These are phyloP conservation scores for Zoysia japonica DNA, from an alignment of 176 grass and related monocot genomes.

Conservation along the genomic window DNA sequence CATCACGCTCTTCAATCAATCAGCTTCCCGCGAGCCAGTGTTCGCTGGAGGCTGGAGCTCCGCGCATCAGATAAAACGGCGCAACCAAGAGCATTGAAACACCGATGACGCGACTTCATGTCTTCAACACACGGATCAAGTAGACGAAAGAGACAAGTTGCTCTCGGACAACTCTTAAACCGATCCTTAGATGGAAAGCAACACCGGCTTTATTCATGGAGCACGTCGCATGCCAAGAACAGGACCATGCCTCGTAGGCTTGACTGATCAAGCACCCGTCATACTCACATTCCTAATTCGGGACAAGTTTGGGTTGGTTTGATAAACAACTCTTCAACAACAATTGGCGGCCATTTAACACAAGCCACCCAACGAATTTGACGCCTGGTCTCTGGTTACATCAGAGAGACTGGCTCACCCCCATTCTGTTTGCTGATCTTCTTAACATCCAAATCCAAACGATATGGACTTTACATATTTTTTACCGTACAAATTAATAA, in stretches of 20 bases:
- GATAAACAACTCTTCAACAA: constrained; percentile 20
- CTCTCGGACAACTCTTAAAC: constrained; percentile 20
- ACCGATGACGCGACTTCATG: not conserved
- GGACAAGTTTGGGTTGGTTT: constrained; percentile 14
- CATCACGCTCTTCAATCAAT: not conserved
- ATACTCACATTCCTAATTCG: not conserved
- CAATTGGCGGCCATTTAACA: constrained; percentile 46
- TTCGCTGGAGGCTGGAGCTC: not conserved
- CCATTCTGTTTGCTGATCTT: not conserved
- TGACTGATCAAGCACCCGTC: not conserved
- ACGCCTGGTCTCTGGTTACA: constrained; percentile 14
- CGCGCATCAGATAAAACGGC: constrained; percentile 37
- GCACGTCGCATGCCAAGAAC: not conserved
- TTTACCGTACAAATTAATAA: not conserved
- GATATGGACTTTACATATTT: constrained; percentile 28
- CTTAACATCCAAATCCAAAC: constrained; percentile 24
- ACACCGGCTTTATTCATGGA: not conserved
- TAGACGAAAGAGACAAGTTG: not conserved
- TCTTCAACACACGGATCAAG: not conserved
- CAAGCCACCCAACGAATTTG: constrained; percentile 29
- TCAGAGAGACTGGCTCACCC: not conserved
- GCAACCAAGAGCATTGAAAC: constrained; percentile 42
- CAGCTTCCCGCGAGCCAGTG: not conserved
- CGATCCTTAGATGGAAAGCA: constrained; percentile 26
- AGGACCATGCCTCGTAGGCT: not conserved